phyloP scores from a whole-genome alignment of 2,329 filamentous ascomycete genomes.

The Mollisia scopiformis region DNA sequence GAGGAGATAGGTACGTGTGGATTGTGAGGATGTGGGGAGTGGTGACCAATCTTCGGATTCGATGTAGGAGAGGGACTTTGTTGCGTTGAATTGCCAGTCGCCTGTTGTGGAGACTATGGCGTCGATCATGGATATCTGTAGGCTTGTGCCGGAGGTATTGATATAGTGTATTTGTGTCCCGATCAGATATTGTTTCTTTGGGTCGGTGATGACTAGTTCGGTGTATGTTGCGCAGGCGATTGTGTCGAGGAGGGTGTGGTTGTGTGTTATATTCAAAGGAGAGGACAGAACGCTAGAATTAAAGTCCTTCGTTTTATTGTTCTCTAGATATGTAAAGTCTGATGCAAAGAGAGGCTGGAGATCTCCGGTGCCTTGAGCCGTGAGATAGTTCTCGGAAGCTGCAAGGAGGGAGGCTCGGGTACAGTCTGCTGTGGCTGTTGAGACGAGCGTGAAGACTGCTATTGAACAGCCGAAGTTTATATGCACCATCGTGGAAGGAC shows the following conservation, averaged over 20 bases:
- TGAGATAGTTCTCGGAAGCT: not conserved
- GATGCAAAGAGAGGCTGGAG: not conserved
- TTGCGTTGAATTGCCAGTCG: slow-evolving; percentile 22
- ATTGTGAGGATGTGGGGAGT: slow-evolving; percentile 6
- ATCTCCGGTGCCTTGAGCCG: not conserved
- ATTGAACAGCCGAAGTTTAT: not conserved
- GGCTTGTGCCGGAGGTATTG: not conserved
- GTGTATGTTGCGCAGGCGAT: slow-evolving; percentile 15
- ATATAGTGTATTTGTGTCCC: slow-evolving; percentile 16
- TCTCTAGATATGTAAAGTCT: slow-evolving; percentile 17
- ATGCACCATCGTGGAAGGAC: not conserved
- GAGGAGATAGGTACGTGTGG: slow-evolving; percentile 13
- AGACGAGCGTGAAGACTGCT: not conserved
- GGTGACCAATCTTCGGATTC: slow-evolving; percentile 5
- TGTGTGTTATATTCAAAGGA: slow-evolving; percentile 14
- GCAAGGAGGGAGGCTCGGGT: not conserved
- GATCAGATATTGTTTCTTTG: slow-evolving; percentile 17
- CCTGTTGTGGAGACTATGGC: slow-evolving; percentile 7
- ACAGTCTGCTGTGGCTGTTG: not conserved
- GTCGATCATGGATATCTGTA: slow-evolving; percentile 10
- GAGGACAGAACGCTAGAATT: slow-evolving; percentile 4
- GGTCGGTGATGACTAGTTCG: slow-evolving; percentile 11
- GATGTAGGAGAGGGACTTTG: not conserved
- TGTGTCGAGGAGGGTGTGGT: slow-evolving; percentile 17
- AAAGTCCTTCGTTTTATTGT: slow-evolving; percentile 9